phyloP scores from a whole-genome alignment of 1,284 basidiomycete genomes.

The Moesziomyces sp. region DNA sequence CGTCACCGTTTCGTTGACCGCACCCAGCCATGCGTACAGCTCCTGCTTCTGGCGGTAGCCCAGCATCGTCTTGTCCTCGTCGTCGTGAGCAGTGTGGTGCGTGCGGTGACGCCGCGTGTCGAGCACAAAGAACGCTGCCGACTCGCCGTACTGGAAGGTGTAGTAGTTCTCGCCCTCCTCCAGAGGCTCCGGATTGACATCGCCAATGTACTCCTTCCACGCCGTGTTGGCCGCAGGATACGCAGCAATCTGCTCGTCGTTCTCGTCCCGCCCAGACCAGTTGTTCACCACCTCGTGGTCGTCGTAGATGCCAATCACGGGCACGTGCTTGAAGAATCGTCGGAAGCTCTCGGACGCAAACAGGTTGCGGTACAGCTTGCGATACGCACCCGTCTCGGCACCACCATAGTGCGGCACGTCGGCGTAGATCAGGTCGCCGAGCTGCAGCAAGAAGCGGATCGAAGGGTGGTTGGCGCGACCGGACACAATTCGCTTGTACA shows the following conservation, averaged over 20 bases:
- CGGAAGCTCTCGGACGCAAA: constrained; percentile 64
- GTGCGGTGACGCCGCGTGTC: constrained; percentile 79
- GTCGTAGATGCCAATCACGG: constrained; percentile 65
- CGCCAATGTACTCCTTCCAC: constrained; percentile 77
- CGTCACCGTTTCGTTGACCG: constrained; percentile 78
- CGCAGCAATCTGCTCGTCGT: constrained; percentile 70
- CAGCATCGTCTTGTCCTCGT: constrained; percentile 75
- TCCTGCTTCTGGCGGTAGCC: constrained; percentile 77
- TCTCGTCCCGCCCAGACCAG: constrained; percentile 72
- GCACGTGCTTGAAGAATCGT: constrained; percentile 60
- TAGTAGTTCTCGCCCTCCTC: constrained; percentile 74
- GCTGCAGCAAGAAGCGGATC: constrained; percentile 67
- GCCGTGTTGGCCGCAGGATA: constrained; percentile 76
- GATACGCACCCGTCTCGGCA: constrained; percentile 48
- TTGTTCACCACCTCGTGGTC: constrained; percentile 67
- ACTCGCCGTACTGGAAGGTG: constrained; percentile 62
- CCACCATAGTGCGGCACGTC: constrained; percentile 74
- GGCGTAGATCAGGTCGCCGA: constrained; percentile 77
- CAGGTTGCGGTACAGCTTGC: constrained; percentile 65
- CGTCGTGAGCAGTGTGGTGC: constrained; percentile 68
- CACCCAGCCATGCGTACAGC: constrained; percentile 75
- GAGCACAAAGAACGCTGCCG: constrained; percentile 78
- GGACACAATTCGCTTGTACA: constrained; percentile 69
- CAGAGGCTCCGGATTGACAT: constrained; percentile 75
- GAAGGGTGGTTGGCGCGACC: constrained; percentile 53